Base-by-base conservation (phyloP, 495 filamentous ascomycete species). In the Haplographium delicatum region DNA sequence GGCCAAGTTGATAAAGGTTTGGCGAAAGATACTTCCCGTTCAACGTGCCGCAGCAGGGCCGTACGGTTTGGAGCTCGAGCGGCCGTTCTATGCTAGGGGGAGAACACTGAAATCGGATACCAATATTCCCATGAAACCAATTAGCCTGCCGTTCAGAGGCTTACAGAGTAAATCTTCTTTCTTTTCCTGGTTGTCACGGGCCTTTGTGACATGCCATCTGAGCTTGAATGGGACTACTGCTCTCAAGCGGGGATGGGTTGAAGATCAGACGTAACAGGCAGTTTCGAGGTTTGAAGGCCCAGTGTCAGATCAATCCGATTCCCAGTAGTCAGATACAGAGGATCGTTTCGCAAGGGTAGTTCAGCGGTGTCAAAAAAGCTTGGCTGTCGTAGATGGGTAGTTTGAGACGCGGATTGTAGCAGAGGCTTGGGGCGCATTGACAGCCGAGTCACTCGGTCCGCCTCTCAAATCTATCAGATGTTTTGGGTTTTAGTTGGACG, bases 181-280 rank as follows among this genome's bases (percentile, higher is more conserved):
- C 30, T 25, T 18, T 26, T 24, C 33, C 25, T 47, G 44, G 24
- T 10, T 47, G 44, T 54, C 53, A 51, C 53, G 46, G 53, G 16
- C 50, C 26, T 33, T 3, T 22, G 2, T 35, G 38, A 26, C 50
- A 53, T 57, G 49, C 53, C 58, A 57, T 57, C 50, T 51, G 50
- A 47, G 42, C 58, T 48, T 43, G 40, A 48, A 44, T 25, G 39
- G 56, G 40, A 28, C 26, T 15, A 11, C 26, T 39, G 49, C 13
- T 47, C 23, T 15, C 15, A 42, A 15, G 30, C 9, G 13, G 27
- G 26, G 8, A 33, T 45, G 20, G 39, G 39, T 25, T 23, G 53
- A 53, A 34, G 58, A 57, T 60, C 53, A 60, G 58, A 57, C 50
- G 58, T 60, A 53, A 50, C 58, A 60, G 58, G 33, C 13, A 48